phyloP scores from a whole-genome alignment of 108 stramenopile species.

The Skeletonema marinoi region DNA sequence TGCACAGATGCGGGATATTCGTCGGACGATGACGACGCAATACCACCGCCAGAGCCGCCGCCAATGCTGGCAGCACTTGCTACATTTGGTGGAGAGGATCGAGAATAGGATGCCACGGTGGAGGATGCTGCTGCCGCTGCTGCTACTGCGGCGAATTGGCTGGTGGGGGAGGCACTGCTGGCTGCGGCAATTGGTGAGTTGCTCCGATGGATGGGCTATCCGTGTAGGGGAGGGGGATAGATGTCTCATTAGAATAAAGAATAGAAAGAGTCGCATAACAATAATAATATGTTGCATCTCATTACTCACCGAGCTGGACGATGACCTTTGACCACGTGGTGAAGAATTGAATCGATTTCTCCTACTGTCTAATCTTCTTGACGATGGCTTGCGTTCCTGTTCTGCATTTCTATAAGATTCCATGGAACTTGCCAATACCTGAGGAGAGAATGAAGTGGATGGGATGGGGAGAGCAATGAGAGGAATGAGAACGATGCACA shows the following conservation, averaged over 20 bases:
- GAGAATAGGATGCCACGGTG: constrained; percentile 19
- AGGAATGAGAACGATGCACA: not conserved
- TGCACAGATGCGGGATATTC: constrained; percentile 80
- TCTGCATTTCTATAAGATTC: constrained; percentile 59
- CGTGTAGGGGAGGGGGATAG: not conserved
- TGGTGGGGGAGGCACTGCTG: constrained; percentile 28
- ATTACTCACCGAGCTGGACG: constrained; percentile 37
- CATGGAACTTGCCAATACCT: constrained; percentile 67
- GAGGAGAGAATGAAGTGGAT: not conserved
- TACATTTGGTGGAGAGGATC: constrained; percentile 14
- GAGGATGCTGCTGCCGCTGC: constrained; percentile 37
- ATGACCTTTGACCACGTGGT: constrained; percentile 27
- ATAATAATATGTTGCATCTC: not conserved
- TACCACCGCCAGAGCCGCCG: not conserved
- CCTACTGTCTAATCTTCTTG: constrained; percentile 26
- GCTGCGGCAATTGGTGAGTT: constrained; percentile 17
- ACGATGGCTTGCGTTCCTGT: constrained; percentile 60
- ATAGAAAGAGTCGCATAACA: not conserved
- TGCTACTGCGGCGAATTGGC: constrained; percentile 25
- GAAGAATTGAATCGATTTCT: constrained; percentile 36
- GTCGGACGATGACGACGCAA: constrained; percentile 37
- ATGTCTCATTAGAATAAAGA: not conserved
- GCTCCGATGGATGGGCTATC: constrained; percentile 23
- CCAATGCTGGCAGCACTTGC: constrained; percentile 4
- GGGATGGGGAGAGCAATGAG: not conserved